phyloP scores from a whole-genome alignment of 768 basidiomycete species.

The Boletellus sp. region DNA sequence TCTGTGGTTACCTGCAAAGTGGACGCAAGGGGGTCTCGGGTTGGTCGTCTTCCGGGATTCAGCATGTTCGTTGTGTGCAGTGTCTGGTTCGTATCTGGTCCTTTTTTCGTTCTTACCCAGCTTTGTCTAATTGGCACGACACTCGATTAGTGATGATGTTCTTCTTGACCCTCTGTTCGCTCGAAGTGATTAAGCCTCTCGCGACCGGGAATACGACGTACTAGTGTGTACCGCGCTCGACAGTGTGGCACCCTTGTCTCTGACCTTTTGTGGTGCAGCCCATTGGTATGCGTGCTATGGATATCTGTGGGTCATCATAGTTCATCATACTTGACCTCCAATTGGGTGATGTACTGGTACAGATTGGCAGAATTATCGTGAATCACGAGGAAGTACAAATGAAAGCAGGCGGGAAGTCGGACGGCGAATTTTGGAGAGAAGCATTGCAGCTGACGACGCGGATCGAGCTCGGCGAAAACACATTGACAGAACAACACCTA shows the following conservation, averaged over 20 bases:
- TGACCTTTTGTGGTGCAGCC: conserved; percentile 6
- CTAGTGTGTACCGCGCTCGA: conserved; percentile 9
- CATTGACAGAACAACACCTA: neutral
- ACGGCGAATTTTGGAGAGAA: neutral
- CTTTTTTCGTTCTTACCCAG: too few species aligned
- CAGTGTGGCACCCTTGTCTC: neutral
- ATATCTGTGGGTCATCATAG: conserved; percentile 12
- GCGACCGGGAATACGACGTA: conserved; percentile 17
- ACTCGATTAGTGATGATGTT: conserved; percentile 10
- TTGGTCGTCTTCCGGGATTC: conserved; percentile 15
- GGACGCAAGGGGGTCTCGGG: conserved; percentile 3
- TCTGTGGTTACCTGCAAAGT: conserved; percentile 6
- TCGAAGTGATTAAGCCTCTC: conserved; percentile 3
- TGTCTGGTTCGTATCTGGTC: neutral
- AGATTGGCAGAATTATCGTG: conserved; percentile 19
- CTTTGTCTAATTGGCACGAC: neutral
- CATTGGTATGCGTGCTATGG: conserved; percentile 18
- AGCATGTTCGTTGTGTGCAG: neutral
- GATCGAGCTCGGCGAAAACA: conserved; percentile 12
- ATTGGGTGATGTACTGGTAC: too few species aligned
- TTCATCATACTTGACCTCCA: neutral
- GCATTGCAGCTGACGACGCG: conserved; percentile 15
- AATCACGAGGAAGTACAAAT: conserved; percentile 5
- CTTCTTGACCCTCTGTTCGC: conserved; percentile 13
- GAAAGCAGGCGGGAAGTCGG: neutral